A percentile compares a stretch with the other conserved stretches of the same genome.
Evolutionary conservation across 805 yeast genomes (phyloP).

Genomic region (Naumovozyma castellii): DNA sequence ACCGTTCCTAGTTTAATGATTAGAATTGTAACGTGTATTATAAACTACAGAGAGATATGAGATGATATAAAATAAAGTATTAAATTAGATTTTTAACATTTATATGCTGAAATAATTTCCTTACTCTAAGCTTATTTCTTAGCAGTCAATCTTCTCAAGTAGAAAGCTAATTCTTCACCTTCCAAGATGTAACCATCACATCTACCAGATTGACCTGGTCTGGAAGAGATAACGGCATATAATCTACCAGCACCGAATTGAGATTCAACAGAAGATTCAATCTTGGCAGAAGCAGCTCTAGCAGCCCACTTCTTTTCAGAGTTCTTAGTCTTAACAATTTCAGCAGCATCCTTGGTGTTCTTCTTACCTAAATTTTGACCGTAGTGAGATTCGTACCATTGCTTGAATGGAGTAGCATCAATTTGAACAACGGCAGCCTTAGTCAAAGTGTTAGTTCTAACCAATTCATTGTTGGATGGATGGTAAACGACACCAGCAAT

Average conservation of each 20-base stretch:
- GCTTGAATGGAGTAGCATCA: slow-evolving; percentile 99
- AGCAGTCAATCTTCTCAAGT: slow-evolving; percentile 98
- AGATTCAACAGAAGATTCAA: slow-evolving; percentile 83
- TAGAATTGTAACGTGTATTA: neutral
- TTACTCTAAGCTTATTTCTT: slow-evolving; percentile 63
- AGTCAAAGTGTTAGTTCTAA: slow-evolving; percentile 99
- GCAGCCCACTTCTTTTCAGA: slow-evolving; percentile 88
- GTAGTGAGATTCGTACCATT: slow-evolving; percentile 98
- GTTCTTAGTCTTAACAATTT: slow-evolving; percentile 61
- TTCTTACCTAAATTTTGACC: slow-evolving; percentile 90
- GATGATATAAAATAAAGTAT: neutral
- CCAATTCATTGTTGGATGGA: slow-evolving; percentile 99
- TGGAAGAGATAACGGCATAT: slow-evolving; percentile 96
- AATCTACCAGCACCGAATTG: slow-evolving; percentile 99
- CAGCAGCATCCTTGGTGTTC: slow-evolving; percentile 41
- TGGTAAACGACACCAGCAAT: slow-evolving; percentile 95
- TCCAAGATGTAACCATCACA: slow-evolving; percentile 99
- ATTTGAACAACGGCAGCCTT: slow-evolving; percentile 98
- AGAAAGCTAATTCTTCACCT: slow-evolving; percentile 99
- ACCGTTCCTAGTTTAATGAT: neutral
- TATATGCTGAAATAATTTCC: too few relatives aligned
- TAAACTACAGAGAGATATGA: neutral
- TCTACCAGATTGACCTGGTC: slow-evolving; percentile 99
- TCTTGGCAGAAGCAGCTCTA: slow-evolving; percentile 75
- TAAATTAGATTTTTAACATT: neutral